phyloP scores from a whole-genome alignment of 2,329 filamentous ascomycete species.

The Claviceps sp. region DNA sequence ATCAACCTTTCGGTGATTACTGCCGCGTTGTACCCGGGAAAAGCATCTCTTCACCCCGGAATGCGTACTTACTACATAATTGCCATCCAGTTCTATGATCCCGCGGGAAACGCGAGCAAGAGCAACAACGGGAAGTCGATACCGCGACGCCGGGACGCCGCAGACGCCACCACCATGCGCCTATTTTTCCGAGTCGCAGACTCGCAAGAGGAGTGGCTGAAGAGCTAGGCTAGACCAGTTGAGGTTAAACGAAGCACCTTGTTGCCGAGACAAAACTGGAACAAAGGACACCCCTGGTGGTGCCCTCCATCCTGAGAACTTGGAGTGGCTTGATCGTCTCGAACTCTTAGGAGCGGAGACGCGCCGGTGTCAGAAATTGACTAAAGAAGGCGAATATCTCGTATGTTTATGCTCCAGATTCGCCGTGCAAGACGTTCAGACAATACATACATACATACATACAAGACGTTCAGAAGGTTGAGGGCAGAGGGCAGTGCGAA shows the following conservation, averaged over 20 bases:
- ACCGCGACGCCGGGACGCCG: not conserved
- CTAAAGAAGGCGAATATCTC: too few relatives aligned
- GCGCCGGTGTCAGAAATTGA: too few relatives aligned
- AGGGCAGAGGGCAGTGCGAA: too few relatives aligned
- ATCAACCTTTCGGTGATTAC: not conserved
- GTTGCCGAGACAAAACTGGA: constrained; percentile 1
- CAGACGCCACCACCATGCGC: constrained; percentile 1
- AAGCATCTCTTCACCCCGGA: not conserved
- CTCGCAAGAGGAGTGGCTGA: constrained; percentile 1
- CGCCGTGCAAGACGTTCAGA: not conserved
- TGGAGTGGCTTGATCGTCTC: not conserved
- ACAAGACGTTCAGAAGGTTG: not conserved
- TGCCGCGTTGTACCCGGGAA: not conserved
- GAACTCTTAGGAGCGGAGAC: too few relatives aligned
- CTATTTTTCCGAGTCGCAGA: constrained; percentile 2
- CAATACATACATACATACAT: too few relatives aligned
- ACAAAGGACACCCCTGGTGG: not conserved
- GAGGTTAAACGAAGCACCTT: not conserved
- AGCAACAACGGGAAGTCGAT: not conserved
- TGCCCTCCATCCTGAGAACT: not conserved
- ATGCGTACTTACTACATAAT: constrained; percentile 2
- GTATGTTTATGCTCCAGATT: not conserved
- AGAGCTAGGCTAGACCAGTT: not conserved
- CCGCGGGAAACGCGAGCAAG: too few relatives aligned
- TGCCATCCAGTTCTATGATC: too few relatives aligned